These are phyloP conservation scores for Pichia sp. DNA, from an alignment of 1,139 yeast genomes.

Conservation along the genomic window DNA sequence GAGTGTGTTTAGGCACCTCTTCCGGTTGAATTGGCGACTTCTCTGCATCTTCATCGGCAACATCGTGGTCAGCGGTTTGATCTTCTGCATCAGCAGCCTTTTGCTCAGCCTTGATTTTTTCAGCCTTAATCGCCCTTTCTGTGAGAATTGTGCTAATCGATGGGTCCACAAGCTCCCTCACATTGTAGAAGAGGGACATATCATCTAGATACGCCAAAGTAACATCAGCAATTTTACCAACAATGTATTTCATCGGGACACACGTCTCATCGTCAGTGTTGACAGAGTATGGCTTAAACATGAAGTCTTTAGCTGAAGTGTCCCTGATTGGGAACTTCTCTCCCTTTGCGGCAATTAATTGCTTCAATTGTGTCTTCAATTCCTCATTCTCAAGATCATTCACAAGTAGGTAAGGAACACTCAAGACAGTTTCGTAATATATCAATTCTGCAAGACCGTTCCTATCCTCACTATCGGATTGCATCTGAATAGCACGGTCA, in stretches of 20 bases:
- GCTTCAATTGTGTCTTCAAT: conserved; percentile 34
- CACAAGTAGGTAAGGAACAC: conserved; percentile 62
- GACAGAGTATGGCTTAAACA: conserved; percentile 1
- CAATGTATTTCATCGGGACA: conserved; percentile 5
- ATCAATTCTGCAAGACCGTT: conserved; percentile 63
- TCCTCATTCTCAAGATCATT: conserved; percentile 33
- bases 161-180: conserved; percentile 13
- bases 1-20: conserved; percentile 27
- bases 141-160: conserved; percentile 9
- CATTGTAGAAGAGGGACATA: conserved; percentile 21
- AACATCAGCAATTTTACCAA: conserved; percentile 1
- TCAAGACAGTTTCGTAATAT: conserved; percentile 53
- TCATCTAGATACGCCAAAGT: conserved; percentile 17
- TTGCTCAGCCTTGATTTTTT: not conserved
- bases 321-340: conserved; percentile 28
- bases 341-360: conserved; percentile 40
- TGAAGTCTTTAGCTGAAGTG: not conserved
- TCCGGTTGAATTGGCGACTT: not conserved
- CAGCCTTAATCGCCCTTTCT: conserved; percentile 6
- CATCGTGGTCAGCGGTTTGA: conserved; percentile 11
- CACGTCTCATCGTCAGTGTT: not conserved
- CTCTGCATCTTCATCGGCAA: not conserved
- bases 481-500: conserved; percentile 49
- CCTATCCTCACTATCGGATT: conserved; percentile 33
- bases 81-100: conserved; percentile 2